Conservation (phyloP, 305 asterid species). For the Rubia occidens region DNA sequence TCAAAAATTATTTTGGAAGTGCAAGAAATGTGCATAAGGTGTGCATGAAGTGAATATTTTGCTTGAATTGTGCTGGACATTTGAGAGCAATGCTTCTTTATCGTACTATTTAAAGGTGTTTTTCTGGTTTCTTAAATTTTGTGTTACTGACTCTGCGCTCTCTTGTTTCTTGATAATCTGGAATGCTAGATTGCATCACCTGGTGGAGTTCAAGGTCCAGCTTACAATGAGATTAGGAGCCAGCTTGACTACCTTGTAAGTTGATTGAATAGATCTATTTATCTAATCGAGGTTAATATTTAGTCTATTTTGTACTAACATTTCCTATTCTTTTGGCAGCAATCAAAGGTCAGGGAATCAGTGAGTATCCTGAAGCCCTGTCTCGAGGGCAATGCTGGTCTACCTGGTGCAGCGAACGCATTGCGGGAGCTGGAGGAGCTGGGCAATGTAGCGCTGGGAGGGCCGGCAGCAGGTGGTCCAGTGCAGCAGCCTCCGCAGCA, state of each 20-base stretch:
- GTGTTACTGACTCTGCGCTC: slow-evolving; percentile 8
- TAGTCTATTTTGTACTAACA: neutral
- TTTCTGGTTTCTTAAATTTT: neutral
- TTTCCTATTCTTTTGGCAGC: slow-evolving; percentile 31
- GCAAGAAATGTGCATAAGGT: no score
- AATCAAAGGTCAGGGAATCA: slow-evolving; percentile 41
- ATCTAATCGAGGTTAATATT: neutral
- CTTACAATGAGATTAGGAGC: slow-evolving; percentile 45
- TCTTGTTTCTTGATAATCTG: slow-evolving; percentile 9
- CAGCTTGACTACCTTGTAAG: slow-evolving; percentile 51
- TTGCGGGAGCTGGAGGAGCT: slow-evolving; percentile 53
- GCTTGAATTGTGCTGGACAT: no score
- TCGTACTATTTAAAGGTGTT: neutral
- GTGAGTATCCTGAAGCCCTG: slow-evolving; percentile 40
- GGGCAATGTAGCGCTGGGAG: slow-evolving; percentile 21
- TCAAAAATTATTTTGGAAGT: no score
- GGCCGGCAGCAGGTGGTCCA: slow-evolving; percentile 12
- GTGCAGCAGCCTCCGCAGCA: slow-evolving; percentile 18
- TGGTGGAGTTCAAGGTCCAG: slow-evolving; percentile 22
- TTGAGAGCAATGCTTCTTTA: no score
- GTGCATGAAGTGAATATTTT: no score
- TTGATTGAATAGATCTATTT: neutral
- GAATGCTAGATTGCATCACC: slow-evolving; percentile 32
- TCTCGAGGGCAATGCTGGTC: slow-evolving; percentile 31
- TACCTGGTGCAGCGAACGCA: slow-evolving; percentile 33